Conservation (phyloP, 192 early-diverging fungal genomes). For the Backusella westeae region DNA sequence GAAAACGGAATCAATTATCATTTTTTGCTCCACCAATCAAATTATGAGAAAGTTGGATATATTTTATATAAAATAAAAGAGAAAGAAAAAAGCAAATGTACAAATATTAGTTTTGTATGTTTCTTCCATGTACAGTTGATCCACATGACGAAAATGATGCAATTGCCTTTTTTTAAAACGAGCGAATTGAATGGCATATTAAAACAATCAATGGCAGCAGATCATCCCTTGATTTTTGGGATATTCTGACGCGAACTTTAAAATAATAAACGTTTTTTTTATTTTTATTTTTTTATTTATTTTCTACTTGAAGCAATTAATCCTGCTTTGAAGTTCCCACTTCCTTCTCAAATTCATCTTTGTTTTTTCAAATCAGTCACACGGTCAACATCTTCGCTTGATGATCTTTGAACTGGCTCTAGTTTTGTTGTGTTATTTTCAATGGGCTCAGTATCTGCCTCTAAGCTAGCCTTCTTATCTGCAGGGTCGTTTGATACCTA, state of each 20-base stretch:
- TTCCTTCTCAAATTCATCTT: neutral
- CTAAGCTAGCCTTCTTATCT: neutral
- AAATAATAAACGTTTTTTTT: too few relatives aligned
- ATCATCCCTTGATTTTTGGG: neutral
- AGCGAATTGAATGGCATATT: too few relatives aligned
- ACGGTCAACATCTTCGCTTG: neutral
- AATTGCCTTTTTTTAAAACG: too few relatives aligned
- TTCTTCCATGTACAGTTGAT: neutral
- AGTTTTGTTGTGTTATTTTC: neutral
- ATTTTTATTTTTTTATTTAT: neutral
- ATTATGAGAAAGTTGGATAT: neutral
- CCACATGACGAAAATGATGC: neutral
- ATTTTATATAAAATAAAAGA: too few relatives aligned
- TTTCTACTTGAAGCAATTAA: neutral
- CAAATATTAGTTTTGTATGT: too few relatives aligned
- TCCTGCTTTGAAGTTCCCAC: neutral
- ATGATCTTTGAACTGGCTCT: slow-evolving; percentile 1
- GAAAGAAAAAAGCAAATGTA: too few relatives aligned
- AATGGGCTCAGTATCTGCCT: slow-evolving; percentile 7
- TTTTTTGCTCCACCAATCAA: neutral
- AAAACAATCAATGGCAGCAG: too few relatives aligned
- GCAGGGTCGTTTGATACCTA: neutral
- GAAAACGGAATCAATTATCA: neutral
- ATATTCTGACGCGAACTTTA: neutral
- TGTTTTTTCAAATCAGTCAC: neutral